These are phyloP conservation scores for Coemansia sp. DNA, from an alignment of 192 early-diverging fungal genomes.

Conservation along the genomic window DNA sequence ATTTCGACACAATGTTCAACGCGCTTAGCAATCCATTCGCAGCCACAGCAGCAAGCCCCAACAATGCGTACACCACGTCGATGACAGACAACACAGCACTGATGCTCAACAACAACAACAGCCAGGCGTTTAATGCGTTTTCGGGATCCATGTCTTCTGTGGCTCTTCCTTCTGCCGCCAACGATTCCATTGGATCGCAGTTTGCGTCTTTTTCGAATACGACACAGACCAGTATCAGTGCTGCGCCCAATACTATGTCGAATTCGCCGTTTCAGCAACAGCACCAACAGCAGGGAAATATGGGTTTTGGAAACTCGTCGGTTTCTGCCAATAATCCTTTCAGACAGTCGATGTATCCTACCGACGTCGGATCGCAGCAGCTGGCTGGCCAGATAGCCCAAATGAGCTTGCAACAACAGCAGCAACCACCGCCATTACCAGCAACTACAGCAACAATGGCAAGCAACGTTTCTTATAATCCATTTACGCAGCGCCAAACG, in stretches of 20 bases:
- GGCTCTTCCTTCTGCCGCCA: slow-evolving; percentile 1
- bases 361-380: slow-evolving; percentile 22
- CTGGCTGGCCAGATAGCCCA: slow-evolving; percentile 39
- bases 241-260: slow-evolving; percentile 1
- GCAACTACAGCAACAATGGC: slow-evolving; percentile 8
- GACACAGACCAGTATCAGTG: background rate
- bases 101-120: slow-evolving; percentile 12
- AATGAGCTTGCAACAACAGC: slow-evolving; percentile 34
- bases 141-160: slow-evolving; percentile 13
- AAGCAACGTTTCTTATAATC: slow-evolving; percentile 27
- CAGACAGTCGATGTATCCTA: slow-evolving; percentile 51
- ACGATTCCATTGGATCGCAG: background rate
- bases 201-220: slow-evolving; percentile 2
- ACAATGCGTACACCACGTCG: slow-evolving; percentile 1
- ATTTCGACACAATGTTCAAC: slow-evolving; percentile 13
- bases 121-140: slow-evolving; percentile 29
- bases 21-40: slow-evolving; percentile 12
- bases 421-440: slow-evolving; percentile 18
- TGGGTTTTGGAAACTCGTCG: background rate
- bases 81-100: background rate
- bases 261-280: background rate
- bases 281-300: background rate
- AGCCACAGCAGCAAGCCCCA: background rate
- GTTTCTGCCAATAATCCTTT: slow-evolving; percentile 52
- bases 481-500: slow-evolving; percentile 54